Percentiles rank a stretch among this genome's conserved stretches.
These are phyloP conservation scores for Sorghum bicolor DNA, from an alignment of 176 grass and related monocot genomes.

Conservation along the genomic window Sorghum_bicolor_NCBIv3 NC_012873.2:60278001-60278500, in stretches of 20 bases:
- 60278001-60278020: not conserved
- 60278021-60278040: conserved; percentile 4
- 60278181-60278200: too few relatives aligned
- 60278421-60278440: not conserved
- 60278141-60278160: not conserved
- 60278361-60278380: not conserved
- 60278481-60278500: not conserved
- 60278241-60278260: not conserved
- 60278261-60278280: conserved; percentile 3
- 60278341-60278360: not conserved
- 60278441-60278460: not conserved
- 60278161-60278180: not conserved
- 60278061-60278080: not conserved
- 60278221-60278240: not conserved
- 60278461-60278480: not conserved
- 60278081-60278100: not conserved
- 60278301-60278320: not conserved
- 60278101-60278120: not conserved
- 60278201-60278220: not conserved
- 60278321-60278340: not conserved
- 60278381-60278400: not conserved
- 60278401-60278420: not conserved
- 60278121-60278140: not conserved
- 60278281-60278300: not conserved
- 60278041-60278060: not conserved